Conservation (phyloP, 2,329 filamentous ascomycete genomes). For the Exophiala xenobiotica region DNA sequence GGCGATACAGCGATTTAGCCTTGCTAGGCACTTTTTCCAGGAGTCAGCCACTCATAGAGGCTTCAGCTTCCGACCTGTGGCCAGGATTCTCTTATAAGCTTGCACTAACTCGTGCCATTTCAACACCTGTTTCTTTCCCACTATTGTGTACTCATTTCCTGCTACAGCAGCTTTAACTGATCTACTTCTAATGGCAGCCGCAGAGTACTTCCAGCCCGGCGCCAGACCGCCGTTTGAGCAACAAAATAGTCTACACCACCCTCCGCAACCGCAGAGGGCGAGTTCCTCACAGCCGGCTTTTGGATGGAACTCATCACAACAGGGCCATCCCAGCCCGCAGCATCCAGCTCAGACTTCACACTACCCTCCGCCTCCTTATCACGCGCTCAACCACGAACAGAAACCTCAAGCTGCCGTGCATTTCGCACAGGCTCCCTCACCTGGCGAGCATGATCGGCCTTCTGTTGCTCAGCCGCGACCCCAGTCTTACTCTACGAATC, state of each 20-base stretch:
- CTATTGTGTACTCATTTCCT: neutral
- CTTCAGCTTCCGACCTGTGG: slow-evolving; percentile 4
- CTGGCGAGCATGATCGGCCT: slow-evolving; percentile 18
- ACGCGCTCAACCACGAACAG: slow-evolving; percentile 16
- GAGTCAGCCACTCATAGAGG: neutral
- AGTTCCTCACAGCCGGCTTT: slow-evolving; percentile 16
- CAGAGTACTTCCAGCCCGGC: slow-evolving; percentile 26
- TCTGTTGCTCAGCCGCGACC: slow-evolving; percentile 19
- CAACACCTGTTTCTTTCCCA: neutral
- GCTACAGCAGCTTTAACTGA: neutral
- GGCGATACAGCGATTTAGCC: slow-evolving; percentile 14
- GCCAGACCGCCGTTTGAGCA: slow-evolving; percentile 19
- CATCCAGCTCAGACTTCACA: slow-evolving; percentile 12
- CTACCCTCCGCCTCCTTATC: slow-evolving; percentile 27
- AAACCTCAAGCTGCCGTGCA: slow-evolving; percentile 22
- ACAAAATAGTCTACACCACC: slow-evolving; percentile 14
- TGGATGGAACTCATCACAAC: slow-evolving; percentile 7
- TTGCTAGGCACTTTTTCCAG: slow-evolving; percentile 19
- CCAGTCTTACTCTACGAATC: slow-evolving; percentile 15
- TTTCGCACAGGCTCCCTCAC: slow-evolving; percentile 18
- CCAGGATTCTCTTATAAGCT: slow-evolving; percentile 12
- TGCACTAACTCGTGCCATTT: neutral
- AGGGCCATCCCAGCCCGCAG: slow-evolving; percentile 14
- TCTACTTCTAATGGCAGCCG: slow-evolving; percentile 25
- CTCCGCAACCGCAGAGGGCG: slow-evolving; percentile 16